Evolutionary conservation across 495 filamentous ascomycete species (phyloP).

Genomic region (Aspergillus sparsus): DNA sequence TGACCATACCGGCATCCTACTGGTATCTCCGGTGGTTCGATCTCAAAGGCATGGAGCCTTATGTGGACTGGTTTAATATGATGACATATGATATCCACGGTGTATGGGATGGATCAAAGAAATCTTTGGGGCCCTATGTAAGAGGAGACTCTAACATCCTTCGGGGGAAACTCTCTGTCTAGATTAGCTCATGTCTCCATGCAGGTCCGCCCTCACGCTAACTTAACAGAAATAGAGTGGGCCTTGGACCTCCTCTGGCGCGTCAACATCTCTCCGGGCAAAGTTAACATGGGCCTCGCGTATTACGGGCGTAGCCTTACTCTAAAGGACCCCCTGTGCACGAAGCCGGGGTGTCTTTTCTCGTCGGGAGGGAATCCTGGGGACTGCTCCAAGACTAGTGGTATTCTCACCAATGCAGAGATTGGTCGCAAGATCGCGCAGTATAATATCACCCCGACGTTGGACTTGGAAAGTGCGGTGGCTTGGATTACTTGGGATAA

Average conservation of each 20-base stretch:
- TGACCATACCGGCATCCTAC: slow-evolving; percentile 12
- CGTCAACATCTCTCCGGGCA: slow-evolving; percentile 40
- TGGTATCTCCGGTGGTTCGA: slow-evolving; percentile 51
- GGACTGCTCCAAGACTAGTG: no score
- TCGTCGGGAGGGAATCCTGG: no score
- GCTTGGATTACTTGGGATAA: no score
- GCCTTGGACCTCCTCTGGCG: slow-evolving; percentile 33
- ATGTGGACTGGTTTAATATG: slow-evolving; percentile 53
- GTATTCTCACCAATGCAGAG: no score
- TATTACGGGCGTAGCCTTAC: slow-evolving; percentile 48
- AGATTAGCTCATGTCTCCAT: not conserved
- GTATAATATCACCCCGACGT: no score
- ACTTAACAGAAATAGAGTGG: slow-evolving; percentile 57
- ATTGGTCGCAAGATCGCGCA: no score
- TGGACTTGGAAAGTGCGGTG: no score
- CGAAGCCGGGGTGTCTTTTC: slow-evolving; percentile 25
- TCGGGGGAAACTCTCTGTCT: no score
- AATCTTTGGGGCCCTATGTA: no score
- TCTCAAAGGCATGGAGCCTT: slow-evolving; percentile 32
- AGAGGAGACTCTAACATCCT: no score
- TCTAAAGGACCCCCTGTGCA: slow-evolving; percentile 28
- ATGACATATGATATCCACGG: slow-evolving; percentile 52
- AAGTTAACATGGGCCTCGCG: slow-evolving; percentile 50
- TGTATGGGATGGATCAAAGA: slow-evolving; percentile 25
- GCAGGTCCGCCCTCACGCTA: slow-evolving; percentile 45